phyloP scores from a whole-genome alignment of 2,329 filamentous ascomycete genomes.

The Cercospora janseana region DNA sequence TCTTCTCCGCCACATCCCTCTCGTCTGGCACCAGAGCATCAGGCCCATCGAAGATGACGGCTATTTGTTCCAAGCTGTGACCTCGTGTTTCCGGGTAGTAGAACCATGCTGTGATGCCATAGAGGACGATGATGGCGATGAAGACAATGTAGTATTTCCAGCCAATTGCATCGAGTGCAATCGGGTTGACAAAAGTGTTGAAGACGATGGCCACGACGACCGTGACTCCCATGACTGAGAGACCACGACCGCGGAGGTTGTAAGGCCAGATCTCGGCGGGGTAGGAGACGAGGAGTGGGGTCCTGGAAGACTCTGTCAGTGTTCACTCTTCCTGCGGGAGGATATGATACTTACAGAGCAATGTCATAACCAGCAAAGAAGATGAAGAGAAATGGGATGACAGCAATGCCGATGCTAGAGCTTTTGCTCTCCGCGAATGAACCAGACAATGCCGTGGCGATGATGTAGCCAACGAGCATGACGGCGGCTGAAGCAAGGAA shows the following conservation, averaged over 20 bases:
- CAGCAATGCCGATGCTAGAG: conserved; percentile 38
- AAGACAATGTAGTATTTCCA: conserved; percentile 50
- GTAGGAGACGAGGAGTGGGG: conserved; percentile 37
- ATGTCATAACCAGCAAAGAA: conserved; percentile 46
- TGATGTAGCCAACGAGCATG: conserved; percentile 45
- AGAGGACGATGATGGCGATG: conserved; percentile 34
- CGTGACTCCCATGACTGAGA: conserved; percentile 27
- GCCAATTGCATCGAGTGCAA: conserved; percentile 40
- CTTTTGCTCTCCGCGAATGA: conserved; percentile 38
- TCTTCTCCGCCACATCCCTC: conserved; percentile 18
- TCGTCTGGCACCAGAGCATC: conserved; percentile 16
- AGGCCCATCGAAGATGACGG: conserved; percentile 42
- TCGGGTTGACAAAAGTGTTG: conserved; percentile 46
- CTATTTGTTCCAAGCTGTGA: conserved; percentile 45
- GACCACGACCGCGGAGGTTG: conserved; percentile 31
- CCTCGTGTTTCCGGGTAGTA: conserved; percentile 21
- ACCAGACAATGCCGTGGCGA: conserved; percentile 33
- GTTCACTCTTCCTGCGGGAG: background rate
- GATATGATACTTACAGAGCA: conserved; percentile 24
- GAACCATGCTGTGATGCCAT: conserved; percentile 27
- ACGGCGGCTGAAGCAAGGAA: conserved; percentile 45
- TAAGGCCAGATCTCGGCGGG: conserved; percentile 40
- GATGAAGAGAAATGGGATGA: conserved; percentile 47
- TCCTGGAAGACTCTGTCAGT: conserved; percentile 19
- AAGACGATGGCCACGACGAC: conserved; percentile 28